Evolutionary conservation across 345 rosid genomes (phyloP), one percentile per base, ranked within the genome.

Genomic region (Rhodamnia argentea): DNA sequence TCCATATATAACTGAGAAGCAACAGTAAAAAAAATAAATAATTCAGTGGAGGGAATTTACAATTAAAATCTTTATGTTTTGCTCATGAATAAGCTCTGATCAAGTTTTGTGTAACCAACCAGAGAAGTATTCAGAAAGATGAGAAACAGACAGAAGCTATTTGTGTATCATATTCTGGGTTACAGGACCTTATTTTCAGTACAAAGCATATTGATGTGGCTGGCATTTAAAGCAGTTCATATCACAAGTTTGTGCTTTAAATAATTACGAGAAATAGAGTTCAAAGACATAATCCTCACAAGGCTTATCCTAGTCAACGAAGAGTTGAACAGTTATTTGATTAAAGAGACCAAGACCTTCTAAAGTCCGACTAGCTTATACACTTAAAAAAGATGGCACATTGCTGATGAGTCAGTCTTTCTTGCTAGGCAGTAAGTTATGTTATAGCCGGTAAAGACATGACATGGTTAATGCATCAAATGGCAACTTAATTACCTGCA

Each of bases 1-100:
- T 96, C 99, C 99, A 94, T 94, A 90, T 95, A 96, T 84, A 96
- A 88, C 99, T 96, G 91, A 37, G 83, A 88, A 87, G 82, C 37
- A 88, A 86, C 29, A 87, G 27, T 26, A 83, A 88, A 50, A 70
- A 64, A 16, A 60, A 8, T 9, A 70, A 70, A 15, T 13, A 29
- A 20, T 29, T 70, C 47, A 70, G 47, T 37, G 81, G 47, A 37
- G 47, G 81, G 18, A 70, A 37, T 70, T 37, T 70, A 37, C 47
- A 70, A 70, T 18, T 37, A 70, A 70, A 70, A 16, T 26, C 81
- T 37, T 10, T 70, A 37, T 18, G 81, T 70, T 70, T 37, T 70
- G 23, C 32, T 64, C 26, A 37, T 9, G 81, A 70, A 37, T 70
- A 37, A 70, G 47, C 81, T 47, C 47, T 4, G 22, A 37, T 47